Evolutionary conservation across 257 asterid genomes (phyloP).

Genomic region (Verbena officinalis): DNA sequence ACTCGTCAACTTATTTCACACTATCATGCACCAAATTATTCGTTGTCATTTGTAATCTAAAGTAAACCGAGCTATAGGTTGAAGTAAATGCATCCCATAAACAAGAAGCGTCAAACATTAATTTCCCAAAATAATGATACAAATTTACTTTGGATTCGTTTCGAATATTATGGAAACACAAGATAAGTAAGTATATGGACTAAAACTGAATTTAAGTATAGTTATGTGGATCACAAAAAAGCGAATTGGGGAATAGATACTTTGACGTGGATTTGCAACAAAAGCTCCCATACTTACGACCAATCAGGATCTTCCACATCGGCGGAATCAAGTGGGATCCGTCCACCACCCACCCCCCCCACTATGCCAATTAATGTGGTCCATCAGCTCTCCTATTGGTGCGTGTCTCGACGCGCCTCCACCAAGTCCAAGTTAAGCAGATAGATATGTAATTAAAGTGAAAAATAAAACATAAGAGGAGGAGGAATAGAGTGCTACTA

Average conservation of each 20-base stretch:
- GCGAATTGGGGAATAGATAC: not conserved
- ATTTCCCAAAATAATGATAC: not conserved
- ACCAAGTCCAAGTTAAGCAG: not conserved
- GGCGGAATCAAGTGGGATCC: not conserved
- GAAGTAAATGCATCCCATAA: too few species aligned
- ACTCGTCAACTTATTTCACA: too few species aligned
- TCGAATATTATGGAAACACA: too few species aligned
- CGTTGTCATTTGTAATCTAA: too few species aligned
- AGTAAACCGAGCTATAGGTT: too few species aligned
- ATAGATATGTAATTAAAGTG: too few species aligned
- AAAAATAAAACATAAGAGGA: too few species aligned
- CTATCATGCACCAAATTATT: too few species aligned
- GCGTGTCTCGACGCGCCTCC: conserved; percentile 28
- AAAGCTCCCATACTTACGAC: not conserved
- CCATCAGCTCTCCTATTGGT: conserved; percentile 21
- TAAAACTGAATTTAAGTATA: not conserved
- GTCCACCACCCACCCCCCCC: conserved; percentile 22
- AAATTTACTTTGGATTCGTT: too few species aligned
- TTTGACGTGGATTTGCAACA: conserved; percentile 18
- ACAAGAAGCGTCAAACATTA: not conserved
- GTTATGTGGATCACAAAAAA: not conserved
- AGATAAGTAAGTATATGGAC: not conserved
- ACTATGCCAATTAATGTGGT: not conserved
- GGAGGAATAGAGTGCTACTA: not conserved
- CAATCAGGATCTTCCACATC: conserved; percentile 25